These are phyloP conservation scores for Craspedostauros australis DNA, from an alignment of 108 stramenopile species.

Conservation along the genomic window DNA sequence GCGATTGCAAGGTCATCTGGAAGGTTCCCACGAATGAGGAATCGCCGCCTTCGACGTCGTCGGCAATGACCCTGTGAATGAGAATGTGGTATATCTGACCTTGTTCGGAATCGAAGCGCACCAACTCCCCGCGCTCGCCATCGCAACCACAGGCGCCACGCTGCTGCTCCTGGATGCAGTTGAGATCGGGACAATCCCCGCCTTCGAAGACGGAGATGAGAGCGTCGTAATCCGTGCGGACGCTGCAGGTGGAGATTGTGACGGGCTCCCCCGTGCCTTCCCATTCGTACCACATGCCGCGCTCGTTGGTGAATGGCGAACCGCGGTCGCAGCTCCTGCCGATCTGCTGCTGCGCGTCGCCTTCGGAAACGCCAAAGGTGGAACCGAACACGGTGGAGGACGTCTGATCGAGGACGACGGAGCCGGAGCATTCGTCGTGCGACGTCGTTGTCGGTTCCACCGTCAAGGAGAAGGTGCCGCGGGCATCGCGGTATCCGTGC, in stretches of 20 bases:
- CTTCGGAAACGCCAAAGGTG: too few relatives aligned
- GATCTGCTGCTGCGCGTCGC: too few relatives aligned
- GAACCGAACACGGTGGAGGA: too few relatives aligned
- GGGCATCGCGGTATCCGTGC: constrained; percentile 19
- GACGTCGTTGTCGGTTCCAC: too few relatives aligned
- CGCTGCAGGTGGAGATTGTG: constrained; percentile 20
- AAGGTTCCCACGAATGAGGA: too few relatives aligned
- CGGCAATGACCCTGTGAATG: too few relatives aligned
- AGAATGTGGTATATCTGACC: not conserved
- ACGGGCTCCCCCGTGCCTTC: constrained; percentile 14
- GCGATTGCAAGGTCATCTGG: too few relatives aligned
- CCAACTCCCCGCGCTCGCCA: not conserved
- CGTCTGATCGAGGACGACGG: too few relatives aligned
- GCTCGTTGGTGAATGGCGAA: too few relatives aligned
- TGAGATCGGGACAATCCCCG: not conserved
- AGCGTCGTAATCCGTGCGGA: constrained; percentile 18
- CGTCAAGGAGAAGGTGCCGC: constrained; percentile 15
- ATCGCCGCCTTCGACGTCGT: too few relatives aligned
- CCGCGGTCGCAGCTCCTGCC: too few relatives aligned
- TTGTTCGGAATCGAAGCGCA: not conserved
- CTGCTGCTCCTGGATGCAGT: not conserved
- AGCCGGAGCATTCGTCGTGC: too few relatives aligned
- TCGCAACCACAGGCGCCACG: not conserved
- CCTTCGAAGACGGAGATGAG: constrained; percentile 19
- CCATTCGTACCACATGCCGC: constrained; percentile 24